A percentile compares a stretch with the other conserved stretches of the same genome.
These are phyloP conservation scores for Myriosclerotinia scirpicola DNA, from an alignment of 2,329 filamentous ascomycete genomes.

Conservation along the genomic window DNA sequence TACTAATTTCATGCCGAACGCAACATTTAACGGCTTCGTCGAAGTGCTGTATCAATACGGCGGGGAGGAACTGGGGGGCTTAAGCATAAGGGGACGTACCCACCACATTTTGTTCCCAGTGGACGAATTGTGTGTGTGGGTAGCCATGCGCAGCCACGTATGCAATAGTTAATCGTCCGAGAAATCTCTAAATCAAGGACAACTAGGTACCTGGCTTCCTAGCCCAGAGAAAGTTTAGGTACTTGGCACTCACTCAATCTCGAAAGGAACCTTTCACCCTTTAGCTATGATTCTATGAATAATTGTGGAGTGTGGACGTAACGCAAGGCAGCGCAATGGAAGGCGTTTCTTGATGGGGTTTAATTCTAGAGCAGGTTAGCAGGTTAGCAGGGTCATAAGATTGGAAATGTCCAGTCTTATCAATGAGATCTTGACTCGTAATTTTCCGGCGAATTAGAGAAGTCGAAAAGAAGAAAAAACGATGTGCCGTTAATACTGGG, in stretches of 20 bases:
- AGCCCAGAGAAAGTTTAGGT: not conserved
- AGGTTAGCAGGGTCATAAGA: not conserved
- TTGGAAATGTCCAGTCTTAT: not conserved
- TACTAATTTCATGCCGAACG: slow-evolving; percentile 4
- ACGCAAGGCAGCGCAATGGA: not conserved
- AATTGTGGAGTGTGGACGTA: not conserved
- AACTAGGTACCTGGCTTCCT: not conserved
- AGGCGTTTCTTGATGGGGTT: not conserved
- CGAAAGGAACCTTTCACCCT: not conserved
- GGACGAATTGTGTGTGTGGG: not conserved
- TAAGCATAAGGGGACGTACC: slow-evolving; percentile 1
- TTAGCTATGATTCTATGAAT: not conserved
- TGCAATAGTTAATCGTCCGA: slow-evolving; percentile 5
- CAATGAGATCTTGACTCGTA: slow-evolving; percentile 2
- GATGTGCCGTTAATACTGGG: slow-evolving; percentile 14
- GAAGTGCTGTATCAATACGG: slow-evolving; percentile 9
- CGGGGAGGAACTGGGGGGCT: slow-evolving; percentile 2
- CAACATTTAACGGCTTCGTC: slow-evolving; percentile 5
- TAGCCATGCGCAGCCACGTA: slow-evolving; percentile 21
- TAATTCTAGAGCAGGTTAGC: no score
- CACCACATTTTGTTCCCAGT: slow-evolving; percentile 8
- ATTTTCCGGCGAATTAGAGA: not conserved
- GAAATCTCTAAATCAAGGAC: not conserved
- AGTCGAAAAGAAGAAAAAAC: not conserved
- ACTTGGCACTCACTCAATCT: not conserved